These are phyloP conservation scores for Penicillium angulare DNA, from an alignment of 495 filamentous ascomycete species.

Conservation along the genomic window DNA sequence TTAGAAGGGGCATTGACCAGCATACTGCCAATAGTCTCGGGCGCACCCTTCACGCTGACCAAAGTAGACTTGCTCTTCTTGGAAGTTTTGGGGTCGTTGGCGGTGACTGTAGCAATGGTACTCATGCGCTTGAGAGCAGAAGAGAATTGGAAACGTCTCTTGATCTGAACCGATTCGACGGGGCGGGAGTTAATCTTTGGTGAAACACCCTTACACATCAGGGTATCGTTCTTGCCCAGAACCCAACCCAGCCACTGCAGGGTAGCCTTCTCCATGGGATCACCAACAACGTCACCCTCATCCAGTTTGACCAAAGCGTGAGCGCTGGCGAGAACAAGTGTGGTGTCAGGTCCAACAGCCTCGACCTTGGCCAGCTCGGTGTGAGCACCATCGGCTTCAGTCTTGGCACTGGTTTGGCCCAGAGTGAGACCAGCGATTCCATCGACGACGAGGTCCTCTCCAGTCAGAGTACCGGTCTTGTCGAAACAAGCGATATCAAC, in stretches of 20 bases:
- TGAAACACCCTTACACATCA: constrained; percentile 50
- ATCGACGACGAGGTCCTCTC: constrained; percentile 95
- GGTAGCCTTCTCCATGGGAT: constrained; percentile 99
- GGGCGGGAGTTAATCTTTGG: constrained; percentile 45
- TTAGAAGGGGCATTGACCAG: constrained; percentile 75
- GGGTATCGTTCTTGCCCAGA: constrained; percentile 80
- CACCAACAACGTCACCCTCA: constrained; percentile 94
- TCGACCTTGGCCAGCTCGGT: constrained; percentile 65
- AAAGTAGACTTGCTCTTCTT: constrained; percentile 80
- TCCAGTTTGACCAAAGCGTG: constrained; percentile 95
- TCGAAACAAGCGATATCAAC: constrained; percentile 98
- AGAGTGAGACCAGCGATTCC: constrained; percentile 88
- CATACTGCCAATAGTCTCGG: constrained; percentile 94
- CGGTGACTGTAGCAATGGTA: constrained; percentile 78
- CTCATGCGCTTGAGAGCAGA: constrained; percentile 95
- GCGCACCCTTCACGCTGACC: constrained; percentile 93
- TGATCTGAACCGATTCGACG: constrained; percentile 78
- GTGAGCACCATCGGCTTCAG: constrained; percentile 76
- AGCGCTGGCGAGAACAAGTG: constrained; percentile 90
- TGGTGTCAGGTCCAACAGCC: constrained; percentile 72
- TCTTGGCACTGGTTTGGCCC: constrained; percentile 61
- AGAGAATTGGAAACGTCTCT: constrained; percentile 97
- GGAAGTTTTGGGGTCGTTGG: constrained; percentile 62
- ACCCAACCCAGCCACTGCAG: constrained; percentile 86
- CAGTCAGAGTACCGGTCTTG: constrained; percentile 96